phyloP scores from a whole-genome alignment of 441 rosid species.

The Bruguiera hainesii region DNA sequence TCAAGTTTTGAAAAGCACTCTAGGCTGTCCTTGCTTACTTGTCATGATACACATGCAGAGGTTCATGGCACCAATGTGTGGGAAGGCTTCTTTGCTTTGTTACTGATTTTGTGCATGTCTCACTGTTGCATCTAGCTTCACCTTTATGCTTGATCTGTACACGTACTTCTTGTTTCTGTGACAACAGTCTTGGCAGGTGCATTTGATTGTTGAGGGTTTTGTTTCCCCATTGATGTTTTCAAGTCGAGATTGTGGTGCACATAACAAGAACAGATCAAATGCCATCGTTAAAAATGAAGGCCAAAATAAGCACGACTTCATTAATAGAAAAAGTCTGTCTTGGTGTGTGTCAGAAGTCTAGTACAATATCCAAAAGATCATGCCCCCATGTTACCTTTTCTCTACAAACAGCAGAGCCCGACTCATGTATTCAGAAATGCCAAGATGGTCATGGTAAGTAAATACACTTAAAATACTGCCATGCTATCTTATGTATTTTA shows the following conservation, averaged over 20 bases:
- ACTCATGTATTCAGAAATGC: slow-evolving; percentile 29
- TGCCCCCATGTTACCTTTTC: slow-evolving; percentile 32
- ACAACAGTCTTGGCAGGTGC: slow-evolving; percentile 36
- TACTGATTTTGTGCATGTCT: neutral
- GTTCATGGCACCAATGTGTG: neutral
- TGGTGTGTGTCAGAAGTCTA: slow-evolving; percentile 52
- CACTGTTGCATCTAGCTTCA: neutral
- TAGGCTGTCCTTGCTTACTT: neutral
- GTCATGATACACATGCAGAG: neutral
- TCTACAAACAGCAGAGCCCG: slow-evolving; percentile 34
- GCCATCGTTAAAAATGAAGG: slow-evolving; percentile 72
- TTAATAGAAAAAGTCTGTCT: slow-evolving; percentile 48
- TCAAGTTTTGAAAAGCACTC: slow-evolving; percentile 1
- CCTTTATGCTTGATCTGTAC: slow-evolving; percentile 17
- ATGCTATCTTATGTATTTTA: slow-evolving; percentile 1
- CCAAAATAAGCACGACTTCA: slow-evolving; percentile 39
- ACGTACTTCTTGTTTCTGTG: slow-evolving; percentile 15
- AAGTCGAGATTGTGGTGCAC: slow-evolving; percentile 35
- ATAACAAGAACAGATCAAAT: slow-evolving; percentile 43
- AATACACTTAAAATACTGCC: slow-evolving; percentile 22
- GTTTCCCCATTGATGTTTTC: slow-evolving; percentile 37
- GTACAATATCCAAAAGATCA: slow-evolving; percentile 46
- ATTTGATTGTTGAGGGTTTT: slow-evolving; percentile 31
- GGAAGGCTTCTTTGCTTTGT: neutral
- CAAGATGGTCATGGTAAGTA: slow-evolving; percentile 34